A percentile compares a stretch with the other conserved stretches of the same genome.
These are phyloP conservation scores for Aspergillus melleus DNA, from an alignment of 2,329 filamentous ascomycete species.

Conservation along the genomic window DNA sequence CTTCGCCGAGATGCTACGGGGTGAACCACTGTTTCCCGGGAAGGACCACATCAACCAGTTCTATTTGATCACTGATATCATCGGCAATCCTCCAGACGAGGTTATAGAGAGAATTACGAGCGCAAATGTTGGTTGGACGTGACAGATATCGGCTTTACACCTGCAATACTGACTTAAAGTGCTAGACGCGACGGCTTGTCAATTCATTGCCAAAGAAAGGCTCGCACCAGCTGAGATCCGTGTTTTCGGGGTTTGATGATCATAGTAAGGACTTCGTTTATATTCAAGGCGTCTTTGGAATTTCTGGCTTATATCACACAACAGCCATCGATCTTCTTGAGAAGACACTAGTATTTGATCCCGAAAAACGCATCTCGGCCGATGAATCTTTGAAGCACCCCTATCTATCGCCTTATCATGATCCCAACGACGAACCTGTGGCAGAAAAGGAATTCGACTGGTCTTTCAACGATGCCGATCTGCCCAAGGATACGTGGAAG, in stretches of 20 bases:
- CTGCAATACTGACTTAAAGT: not conserved
- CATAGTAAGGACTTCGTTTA: constrained; percentile 56
- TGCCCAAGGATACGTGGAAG: constrained; percentile 99
- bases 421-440: constrained; percentile 91
- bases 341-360: constrained; percentile 95
- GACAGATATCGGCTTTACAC: not conserved
- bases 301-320: not conserved
- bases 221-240: constrained; percentile 76
- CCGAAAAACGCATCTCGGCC: constrained; percentile 90
- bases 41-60: constrained; percentile 99
- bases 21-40: constrained; percentile 94
- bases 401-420: constrained; percentile 94
- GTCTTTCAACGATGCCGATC: constrained; percentile 97
- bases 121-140: constrained; percentile 70
- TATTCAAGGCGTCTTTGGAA: not conserved
- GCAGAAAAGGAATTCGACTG: constrained; percentile 98
- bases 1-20: constrained; percentile 98
- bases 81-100: constrained; percentile 94
- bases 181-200: constrained; percentile 87
- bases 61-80: constrained; percentile 95
- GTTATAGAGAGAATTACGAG: constrained; percentile 98
- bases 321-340: constrained; percentile 89
- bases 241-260: constrained; percentile 92
- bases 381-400: constrained; percentile 82
- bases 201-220: constrained; percentile 94